phyloP scores from a whole-genome alignment of 176 grass and related monocot genomes.

The Thinopyrum elongatum region DNA sequence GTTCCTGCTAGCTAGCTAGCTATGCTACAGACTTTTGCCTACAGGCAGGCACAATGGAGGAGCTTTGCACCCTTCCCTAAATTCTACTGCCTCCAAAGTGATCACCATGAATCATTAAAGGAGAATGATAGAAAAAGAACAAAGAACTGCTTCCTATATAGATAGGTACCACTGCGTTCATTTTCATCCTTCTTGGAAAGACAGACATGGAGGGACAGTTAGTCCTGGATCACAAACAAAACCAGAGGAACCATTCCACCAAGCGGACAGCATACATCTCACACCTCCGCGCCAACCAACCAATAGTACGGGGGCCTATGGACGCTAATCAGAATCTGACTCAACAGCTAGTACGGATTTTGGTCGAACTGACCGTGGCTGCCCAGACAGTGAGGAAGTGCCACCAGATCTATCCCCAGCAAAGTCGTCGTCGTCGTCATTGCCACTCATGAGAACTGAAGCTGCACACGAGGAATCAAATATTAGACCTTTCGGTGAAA shows the following conservation, averaged over 20 bases:
- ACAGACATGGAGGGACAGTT: background rate
- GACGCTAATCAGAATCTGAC: conserved; percentile 61
- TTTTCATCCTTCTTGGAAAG: background rate
- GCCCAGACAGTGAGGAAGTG: conserved; percentile 18
- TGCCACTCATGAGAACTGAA: conserved; percentile 22
- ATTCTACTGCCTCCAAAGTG: conserved; percentile 3
- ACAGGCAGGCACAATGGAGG: conserved; percentile 9
- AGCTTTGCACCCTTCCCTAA: background rate
- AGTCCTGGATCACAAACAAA: background rate
- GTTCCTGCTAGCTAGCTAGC: conserved; percentile 2
- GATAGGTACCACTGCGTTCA: background rate
- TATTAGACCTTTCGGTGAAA: conserved; percentile 2
- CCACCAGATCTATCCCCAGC: background rate
- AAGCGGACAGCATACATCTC: background rate
- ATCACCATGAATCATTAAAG: background rate
- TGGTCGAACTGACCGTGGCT: conserved; percentile 43
- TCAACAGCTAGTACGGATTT: conserved; percentile 38
- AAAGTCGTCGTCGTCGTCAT: background rate
- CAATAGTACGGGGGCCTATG: background rate
- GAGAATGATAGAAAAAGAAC: background rate
- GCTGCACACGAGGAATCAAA: conserved; percentile 37
- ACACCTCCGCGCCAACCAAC: background rate
- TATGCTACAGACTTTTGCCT: conserved; percentile 13
- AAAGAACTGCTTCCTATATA: background rate
- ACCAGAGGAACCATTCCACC: background rate